Evolutionary conservation across 768 basidiomycete species (phyloP).

Genomic region (Coprinellus aureogranulatus): DNA sequence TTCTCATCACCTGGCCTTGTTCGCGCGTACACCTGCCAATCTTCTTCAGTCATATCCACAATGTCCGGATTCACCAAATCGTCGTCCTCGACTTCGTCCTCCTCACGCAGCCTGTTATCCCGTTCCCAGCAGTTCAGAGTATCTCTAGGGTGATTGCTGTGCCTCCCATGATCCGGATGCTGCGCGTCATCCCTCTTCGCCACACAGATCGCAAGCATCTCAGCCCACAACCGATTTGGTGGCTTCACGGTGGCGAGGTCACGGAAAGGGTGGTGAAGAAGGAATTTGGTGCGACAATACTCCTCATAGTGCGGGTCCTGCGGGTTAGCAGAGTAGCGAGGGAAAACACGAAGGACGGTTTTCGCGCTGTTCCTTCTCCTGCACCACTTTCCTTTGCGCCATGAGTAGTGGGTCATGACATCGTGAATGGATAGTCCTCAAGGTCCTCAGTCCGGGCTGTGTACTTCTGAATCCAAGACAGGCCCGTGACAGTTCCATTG

Average conservation of each 20-base stretch:
- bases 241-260: background rate
- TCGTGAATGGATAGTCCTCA: conserved; percentile 4
- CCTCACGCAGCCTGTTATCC: background rate
- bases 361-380: background rate
- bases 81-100: background rate
- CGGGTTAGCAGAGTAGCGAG: conserved; percentile 16
- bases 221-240: background rate
- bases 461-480: conserved; percentile 7
- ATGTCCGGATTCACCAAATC: background rate
- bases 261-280: conserved; percentile 19
- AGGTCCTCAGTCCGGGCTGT: background rate
- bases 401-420: background rate
- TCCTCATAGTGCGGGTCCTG: conserved; percentile 13
- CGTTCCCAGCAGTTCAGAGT: background rate
- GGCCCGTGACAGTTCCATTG: background rate
- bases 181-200: background rate
- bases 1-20: background rate
- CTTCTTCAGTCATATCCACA: background rate
- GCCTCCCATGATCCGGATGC: too few species aligned
- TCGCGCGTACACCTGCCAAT: background rate
- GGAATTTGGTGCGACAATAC: conserved; percentile 15
- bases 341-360: conserved; percentile 10
- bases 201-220: background rate
- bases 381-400: conserved; percentile 5
- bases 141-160: background rate